Conservation (phyloP, 2,329 filamentous ascomycete genomes). For the Arthroderma uncinatum region DNA sequence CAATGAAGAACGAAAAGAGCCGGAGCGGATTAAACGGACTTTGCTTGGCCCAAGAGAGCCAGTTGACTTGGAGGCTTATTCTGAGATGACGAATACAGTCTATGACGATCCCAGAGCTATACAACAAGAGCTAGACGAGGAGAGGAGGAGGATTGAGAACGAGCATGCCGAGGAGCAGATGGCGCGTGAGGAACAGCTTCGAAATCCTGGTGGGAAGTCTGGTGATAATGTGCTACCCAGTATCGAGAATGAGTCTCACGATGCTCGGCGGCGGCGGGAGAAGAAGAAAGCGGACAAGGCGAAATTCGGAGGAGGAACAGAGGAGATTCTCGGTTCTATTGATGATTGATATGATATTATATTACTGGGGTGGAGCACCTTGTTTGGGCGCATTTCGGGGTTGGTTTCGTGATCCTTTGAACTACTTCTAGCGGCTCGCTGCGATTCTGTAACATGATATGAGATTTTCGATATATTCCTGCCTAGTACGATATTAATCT, state of each 20-base stretch:
- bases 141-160: slow-evolving; percentile 37
- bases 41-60: slow-evolving; percentile 37
- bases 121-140: slow-evolving; percentile 34
- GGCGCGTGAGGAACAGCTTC: slow-evolving; percentile 34
- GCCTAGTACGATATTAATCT: slow-evolving; percentile 2
- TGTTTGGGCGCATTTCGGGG: no score
- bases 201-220: slow-evolving; percentile 29
- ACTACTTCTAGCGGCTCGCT: background rate
- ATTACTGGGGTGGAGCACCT: no score
- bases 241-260: slow-evolving; percentile 25
- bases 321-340: slow-evolving; percentile 32
- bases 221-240: slow-evolving; percentile 21
- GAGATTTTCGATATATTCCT: background rate
- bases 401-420: background rate
- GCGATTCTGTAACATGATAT: background rate
- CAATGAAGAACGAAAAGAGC: slow-evolving; percentile 48
- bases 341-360: slow-evolving; percentile 17
- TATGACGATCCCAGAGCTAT: slow-evolving; percentile 33
- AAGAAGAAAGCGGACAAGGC: slow-evolving; percentile 22
- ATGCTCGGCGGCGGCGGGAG: slow-evolving; percentile 17
- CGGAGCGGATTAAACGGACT: slow-evolving; percentile 42
- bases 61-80: slow-evolving; percentile 36
- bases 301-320: slow-evolving; percentile 26
- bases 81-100: slow-evolving; percentile 36
- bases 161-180: slow-evolving; percentile 37